Evolutionary conservation across 1,284 basidiomycete genomes (phyloP).

Genomic region (Neolentinus lepideus): DNA sequence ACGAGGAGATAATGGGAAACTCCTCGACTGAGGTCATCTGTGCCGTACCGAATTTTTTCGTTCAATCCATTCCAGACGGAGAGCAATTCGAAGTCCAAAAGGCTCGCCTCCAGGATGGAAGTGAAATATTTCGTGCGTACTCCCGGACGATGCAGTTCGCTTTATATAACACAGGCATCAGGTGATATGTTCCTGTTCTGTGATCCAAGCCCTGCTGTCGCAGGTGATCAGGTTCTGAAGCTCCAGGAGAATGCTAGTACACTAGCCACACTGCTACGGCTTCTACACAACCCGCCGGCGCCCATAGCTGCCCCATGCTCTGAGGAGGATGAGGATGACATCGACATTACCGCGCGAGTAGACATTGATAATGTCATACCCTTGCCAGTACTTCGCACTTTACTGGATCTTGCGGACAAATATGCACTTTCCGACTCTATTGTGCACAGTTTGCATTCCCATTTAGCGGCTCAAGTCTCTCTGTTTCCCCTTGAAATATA

Average conservation of each 20-base stretch:
- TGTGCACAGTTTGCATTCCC: conserved; percentile 32
- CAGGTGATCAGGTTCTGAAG: conserved; percentile 28
- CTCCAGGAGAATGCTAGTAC: conserved; percentile 41
- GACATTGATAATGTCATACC: conserved; percentile 34
- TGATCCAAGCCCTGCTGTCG: conserved; percentile 18
- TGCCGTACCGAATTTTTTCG: conserved; percentile 37
- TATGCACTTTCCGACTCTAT: conserved; percentile 43
- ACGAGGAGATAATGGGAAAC: not conserved
- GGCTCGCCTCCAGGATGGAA: conserved; percentile 33
- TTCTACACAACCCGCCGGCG: conserved; percentile 42
- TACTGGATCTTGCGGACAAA: conserved; percentile 55
- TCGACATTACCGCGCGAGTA: not conserved
- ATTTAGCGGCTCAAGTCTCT: conserved; percentile 48
- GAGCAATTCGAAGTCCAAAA: conserved; percentile 40
- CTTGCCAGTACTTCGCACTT: conserved; percentile 46
- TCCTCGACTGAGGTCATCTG: not conserved
- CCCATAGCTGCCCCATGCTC: not conserved
- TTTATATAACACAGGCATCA: no score
- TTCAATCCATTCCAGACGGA: conserved; percentile 43
- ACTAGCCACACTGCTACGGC: conserved; percentile 39
- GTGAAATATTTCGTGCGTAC: conserved; percentile 56
- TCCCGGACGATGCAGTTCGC: no score
- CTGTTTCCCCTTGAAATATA: conserved; percentile 49
- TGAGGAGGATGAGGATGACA: not conserved
- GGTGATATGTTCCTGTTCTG: conserved; percentile 60